A percentile compares a stretch with the other conserved stretches of the same genome.
Conservation (phyloP, 2,329 filamentous ascomycete genomes). For the Neospermospora avenae region DNA sequence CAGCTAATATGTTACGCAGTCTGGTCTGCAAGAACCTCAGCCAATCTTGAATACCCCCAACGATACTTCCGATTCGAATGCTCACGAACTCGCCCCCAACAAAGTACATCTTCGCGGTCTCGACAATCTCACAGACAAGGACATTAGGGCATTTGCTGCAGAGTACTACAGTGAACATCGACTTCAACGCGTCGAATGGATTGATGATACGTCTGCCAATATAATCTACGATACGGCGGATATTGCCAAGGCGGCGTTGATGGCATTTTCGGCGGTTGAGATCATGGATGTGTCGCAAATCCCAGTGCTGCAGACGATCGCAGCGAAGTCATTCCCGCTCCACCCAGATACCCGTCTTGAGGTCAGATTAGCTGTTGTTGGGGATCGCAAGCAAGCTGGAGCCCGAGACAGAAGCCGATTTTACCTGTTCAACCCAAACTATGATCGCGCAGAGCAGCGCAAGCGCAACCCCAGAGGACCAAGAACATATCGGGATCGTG, state of each 20-base stretch:
- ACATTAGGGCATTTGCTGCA: constrained; percentile 72
- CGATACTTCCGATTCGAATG: constrained; percentile 25
- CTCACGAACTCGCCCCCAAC: constrained; percentile 24
- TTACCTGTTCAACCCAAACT: constrained; percentile 87
- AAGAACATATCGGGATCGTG: constrained; percentile 61
- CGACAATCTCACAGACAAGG: constrained; percentile 73
- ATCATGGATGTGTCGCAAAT: constrained; percentile 53
- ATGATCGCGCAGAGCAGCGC: constrained; percentile 74
- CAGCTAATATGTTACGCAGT: constrained; percentile 20
- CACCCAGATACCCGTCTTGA: constrained; percentile 68
- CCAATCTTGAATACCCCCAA: constrained; percentile 28
- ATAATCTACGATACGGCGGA: constrained; percentile 65
- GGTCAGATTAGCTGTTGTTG: constrained; percentile 68
- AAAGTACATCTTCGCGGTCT: constrained; percentile 72
- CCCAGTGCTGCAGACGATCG: constrained; percentile 60
- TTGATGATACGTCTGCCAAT: constrained; percentile 89
- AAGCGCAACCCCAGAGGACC: constrained; percentile 46
- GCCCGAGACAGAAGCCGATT: constrained; percentile 82
- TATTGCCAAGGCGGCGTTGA: constrained; percentile 52
- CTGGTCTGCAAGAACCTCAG: constrained; percentile 17
- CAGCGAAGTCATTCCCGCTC: constrained; percentile 65
- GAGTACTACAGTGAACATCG: constrained; percentile 59
- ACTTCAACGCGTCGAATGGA: constrained; percentile 77
- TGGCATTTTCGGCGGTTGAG: constrained; percentile 47
- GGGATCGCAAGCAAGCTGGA: constrained; percentile 76